Evolutionary conservation across 1,139 yeast species (phyloP).

Genomic region (Kodamaea sp.): DNA sequence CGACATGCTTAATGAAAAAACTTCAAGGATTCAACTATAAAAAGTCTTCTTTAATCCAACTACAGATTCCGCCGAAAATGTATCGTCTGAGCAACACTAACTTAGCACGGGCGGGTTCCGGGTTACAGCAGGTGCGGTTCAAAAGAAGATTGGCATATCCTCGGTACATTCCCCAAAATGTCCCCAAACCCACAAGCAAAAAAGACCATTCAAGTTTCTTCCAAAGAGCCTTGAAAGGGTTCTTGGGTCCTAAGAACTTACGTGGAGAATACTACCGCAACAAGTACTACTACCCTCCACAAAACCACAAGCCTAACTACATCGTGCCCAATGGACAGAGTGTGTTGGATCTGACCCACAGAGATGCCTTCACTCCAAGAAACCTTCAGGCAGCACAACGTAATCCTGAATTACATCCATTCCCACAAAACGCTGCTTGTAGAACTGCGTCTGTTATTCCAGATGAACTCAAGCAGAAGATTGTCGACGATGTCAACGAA

Average conservation of each 20-base stretch:
- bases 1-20: constrained; percentile 7
- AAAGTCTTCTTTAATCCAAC: not conserved
- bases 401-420: constrained; percentile 60
- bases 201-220: constrained; percentile 30
- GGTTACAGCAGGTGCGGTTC: constrained; percentile 12
- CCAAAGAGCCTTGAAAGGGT: constrained; percentile 46
- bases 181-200: constrained; percentile 22
- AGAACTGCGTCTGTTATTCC: constrained; percentile 65
- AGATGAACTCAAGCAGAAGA: constrained; percentile 56
- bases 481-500: constrained; percentile 56
- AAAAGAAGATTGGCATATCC: constrained; percentile 26
- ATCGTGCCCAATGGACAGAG: constrained; percentile 61
- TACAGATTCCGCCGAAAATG: constrained; percentile 6
- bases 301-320: constrained; percentile 73
- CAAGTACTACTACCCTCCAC: constrained; percentile 74
- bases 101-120: constrained; percentile 9
- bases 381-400: constrained; percentile 18
- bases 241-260: constrained; percentile 80
- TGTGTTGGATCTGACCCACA: constrained; percentile 23
- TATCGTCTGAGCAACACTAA: constrained; percentile 8
- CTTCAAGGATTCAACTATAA: constrained; percentile 5
- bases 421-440: constrained; percentile 73
- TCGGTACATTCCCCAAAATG: constrained; percentile 20
- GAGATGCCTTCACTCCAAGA: constrained; percentile 13
- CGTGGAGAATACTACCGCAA: constrained; percentile 81